These are phyloP conservation scores for Penicillium sp. DNA, from an alignment of 2,329 filamentous ascomycete species.

Conservation along the genomic window DNA sequence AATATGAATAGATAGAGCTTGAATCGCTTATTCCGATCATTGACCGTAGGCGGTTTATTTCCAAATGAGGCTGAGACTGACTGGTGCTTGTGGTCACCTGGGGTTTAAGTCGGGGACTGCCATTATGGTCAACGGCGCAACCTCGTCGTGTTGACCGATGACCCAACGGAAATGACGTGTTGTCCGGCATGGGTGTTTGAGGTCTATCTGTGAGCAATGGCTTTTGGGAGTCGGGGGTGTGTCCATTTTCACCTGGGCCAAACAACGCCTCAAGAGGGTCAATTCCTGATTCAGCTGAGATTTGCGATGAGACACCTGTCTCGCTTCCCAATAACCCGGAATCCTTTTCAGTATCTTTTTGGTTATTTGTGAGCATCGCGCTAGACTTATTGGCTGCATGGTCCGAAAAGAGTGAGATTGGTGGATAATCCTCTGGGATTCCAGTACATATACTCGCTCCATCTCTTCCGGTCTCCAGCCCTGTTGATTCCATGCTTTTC, in stretches of 20 bases:
- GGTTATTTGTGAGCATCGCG: not conserved
- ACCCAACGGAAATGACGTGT: not conserved
- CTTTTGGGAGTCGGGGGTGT: constrained; percentile 25
- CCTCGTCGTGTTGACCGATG: constrained; percentile 12
- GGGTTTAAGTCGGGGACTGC: constrained; percentile 36
- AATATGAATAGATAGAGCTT: constrained; percentile 1
- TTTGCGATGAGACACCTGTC: constrained; percentile 4
- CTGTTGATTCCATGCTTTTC: not conserved
- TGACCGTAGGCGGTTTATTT: not conserved
- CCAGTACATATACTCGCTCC: not conserved
- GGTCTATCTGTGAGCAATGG: constrained; percentile 13
- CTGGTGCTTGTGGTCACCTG: not conserved
- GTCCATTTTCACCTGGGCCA: not conserved
- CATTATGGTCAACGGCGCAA: constrained; percentile 41
- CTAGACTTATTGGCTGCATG: not conserved
- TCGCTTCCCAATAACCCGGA: not conserved
- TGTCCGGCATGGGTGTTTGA: not conserved
- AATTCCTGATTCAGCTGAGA: not conserved
- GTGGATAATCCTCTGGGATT: not conserved
- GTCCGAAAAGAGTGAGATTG: not conserved
- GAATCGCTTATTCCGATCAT: constrained; percentile 2
- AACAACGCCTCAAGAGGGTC: not conserved
- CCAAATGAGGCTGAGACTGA: not conserved
- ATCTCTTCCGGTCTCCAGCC: not conserved
- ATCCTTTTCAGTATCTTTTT: not conserved